Base-by-base conservation (phyloP, 2,329 filamentous ascomycete genomes). In the Exserohilum rostratum region DNA sequence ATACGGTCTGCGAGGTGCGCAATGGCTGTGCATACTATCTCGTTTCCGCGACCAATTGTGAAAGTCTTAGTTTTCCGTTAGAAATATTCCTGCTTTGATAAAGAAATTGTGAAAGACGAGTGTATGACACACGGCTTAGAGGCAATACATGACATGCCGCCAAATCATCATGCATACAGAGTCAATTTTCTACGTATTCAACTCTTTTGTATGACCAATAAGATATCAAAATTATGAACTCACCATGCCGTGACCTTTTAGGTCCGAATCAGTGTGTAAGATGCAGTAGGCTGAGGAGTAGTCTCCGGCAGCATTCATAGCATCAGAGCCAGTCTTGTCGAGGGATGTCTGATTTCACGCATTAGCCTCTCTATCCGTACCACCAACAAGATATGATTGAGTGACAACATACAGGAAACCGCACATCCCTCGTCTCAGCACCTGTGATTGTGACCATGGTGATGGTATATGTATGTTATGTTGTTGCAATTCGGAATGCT, bases 251-350 rank as follows among this genome's bases (percentile, higher is more conserved):
- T 95, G 90, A 12, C 90, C 90, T 1, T 83, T 82, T 69, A 83
- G 83, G 10, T 83, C 72, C 0, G 89, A 88, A 72, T 96, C 89
- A 0, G 92, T 96, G 71, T 91, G 80, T 44, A 97, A 80, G 68
- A 96, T 93, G 76, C 91, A 96, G 81, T 96, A 97, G n/a, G 93
- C 92, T 11, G 92, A 84, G 1, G 91, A 96, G 79, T 96, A 96
- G 77, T 96, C 91, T 58, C 91, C 90, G 2, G 92, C 91, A 3
- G 90, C 90, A 72, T 97, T 96, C 93, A 96, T 97, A 70, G 91
- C 93, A 84, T 97, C 93, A 7, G 91, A 96, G 68, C 92, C 92
- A n/a, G 91, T 96, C 80, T 93, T 95, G 78, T 96, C 91, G 57
- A 97, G 86, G 35, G 92, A 96, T n/a, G 92, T 97, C 76, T 85